These are phyloP conservation scores for Ceratocystis lukuohia DNA, from an alignment of 2,329 filamentous ascomycete genomes.

Conservation along the genomic window DNA sequence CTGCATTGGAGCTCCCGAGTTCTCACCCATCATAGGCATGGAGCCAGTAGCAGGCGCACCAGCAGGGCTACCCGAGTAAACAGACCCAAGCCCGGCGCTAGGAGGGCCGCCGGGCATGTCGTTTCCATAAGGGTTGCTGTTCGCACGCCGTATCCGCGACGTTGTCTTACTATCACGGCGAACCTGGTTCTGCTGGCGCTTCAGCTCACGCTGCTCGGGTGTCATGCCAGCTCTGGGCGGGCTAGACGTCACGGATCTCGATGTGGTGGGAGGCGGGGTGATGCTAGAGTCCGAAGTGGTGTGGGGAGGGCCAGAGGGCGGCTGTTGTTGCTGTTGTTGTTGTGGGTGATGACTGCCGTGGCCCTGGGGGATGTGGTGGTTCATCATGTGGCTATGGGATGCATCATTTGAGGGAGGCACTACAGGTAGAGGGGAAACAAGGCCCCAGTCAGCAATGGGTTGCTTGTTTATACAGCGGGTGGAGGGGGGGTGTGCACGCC, in stretches of 20 bases:
- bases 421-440: background rate
- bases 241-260: constrained; percentile 44
- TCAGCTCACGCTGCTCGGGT: constrained; percentile 47
- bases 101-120: constrained; percentile 31
- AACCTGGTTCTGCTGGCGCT: constrained; percentile 46
- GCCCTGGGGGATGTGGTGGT: constrained; percentile 12
- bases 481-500: background rate
- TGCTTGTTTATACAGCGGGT: background rate
- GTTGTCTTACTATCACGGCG: constrained; percentile 45
- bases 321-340: background rate
- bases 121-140: constrained; percentile 35
- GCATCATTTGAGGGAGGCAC: constrained; percentile 14
- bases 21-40: constrained; percentile 38
- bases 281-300: constrained; percentile 34
- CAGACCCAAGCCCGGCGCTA: constrained; percentile 22
- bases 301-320: constrained; percentile 18
- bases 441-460: background rate
- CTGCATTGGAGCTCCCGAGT: constrained; percentile 32
- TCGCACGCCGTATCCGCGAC: constrained; percentile 37
- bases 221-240: constrained; percentile 42
- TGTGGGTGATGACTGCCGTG: background rate
- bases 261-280: constrained; percentile 34
- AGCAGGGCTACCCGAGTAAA: constrained; percentile 17
- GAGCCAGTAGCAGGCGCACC: constrained; percentile 36
- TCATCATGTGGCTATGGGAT: constrained; percentile 17